phyloP scores from a whole-genome alignment of 176 grass and related monocot genomes.

The Hyparrhenia diplandra region DNA sequence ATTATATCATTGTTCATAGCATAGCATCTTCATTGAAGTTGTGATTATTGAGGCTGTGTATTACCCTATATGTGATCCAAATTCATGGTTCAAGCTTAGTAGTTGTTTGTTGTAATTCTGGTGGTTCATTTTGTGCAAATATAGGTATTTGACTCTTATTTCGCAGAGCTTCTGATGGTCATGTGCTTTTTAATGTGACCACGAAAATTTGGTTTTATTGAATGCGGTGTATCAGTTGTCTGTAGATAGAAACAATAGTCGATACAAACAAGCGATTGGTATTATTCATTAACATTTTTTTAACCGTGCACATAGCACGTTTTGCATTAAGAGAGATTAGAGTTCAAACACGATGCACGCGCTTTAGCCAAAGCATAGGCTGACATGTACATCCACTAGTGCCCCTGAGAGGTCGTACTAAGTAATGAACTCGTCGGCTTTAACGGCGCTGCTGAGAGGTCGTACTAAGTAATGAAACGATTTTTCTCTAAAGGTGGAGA shows the following conservation, averaged over 20 bases:
- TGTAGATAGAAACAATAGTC: no score
- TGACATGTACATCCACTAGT: no score
- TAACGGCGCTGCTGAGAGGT: no score
- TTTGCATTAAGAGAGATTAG: no score
- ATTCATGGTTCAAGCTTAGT: not conserved
- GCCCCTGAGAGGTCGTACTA: no score
- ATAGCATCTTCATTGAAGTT: not conserved
- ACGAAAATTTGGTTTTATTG: not conserved
- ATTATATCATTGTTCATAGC: not conserved
- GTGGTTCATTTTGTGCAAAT: not conserved
- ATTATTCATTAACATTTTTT: no score
- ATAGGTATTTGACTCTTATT: not conserved
- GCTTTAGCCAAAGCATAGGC: no score
- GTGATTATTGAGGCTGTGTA: not conserved
- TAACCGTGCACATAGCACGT: no score
- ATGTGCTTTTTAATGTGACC: not conserved
- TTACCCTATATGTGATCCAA: not conserved
- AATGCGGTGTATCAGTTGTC: not conserved
- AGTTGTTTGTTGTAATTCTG: slow-evolving; percentile 7
- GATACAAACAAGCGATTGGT: not conserved
- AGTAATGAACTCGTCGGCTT: no score
- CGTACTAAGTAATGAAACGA: no score
- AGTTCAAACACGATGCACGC: no score
- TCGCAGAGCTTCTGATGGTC: not conserved
- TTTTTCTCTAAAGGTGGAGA: no score